Conservation (phyloP, 2,329 filamentous ascomycete genomes). For the Penicillium paneum region DNA sequence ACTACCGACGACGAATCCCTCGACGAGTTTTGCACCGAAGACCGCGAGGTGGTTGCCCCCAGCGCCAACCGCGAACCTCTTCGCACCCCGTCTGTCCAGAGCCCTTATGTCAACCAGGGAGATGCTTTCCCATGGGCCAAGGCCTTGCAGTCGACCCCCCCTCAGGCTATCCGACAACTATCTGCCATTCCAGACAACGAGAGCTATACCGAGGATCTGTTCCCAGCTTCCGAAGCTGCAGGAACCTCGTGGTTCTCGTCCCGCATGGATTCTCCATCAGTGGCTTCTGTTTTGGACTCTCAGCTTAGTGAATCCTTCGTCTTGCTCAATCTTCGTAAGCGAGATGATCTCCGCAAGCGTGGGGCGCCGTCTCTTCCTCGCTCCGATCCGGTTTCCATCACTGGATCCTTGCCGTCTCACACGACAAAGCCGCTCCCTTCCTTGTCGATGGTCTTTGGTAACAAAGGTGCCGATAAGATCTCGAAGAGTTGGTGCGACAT, state of each 20-base stretch:
- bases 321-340: slow-evolving; percentile 57
- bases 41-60: slow-evolving; percentile 72
- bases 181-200: slow-evolving; percentile 78
- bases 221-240: slow-evolving; percentile 68
- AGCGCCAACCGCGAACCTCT: slow-evolving; percentile 89
- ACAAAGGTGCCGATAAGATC: slow-evolving; percentile 64
- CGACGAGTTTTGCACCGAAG: slow-evolving; percentile 88
- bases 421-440: slow-evolving; percentile 61
- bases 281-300: slow-evolving; percentile 81
- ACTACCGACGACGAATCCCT: slow-evolving; percentile 87
- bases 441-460: slow-evolving; percentile 76
- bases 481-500: slow-evolving; percentile 99
- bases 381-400: slow-evolving; percentile 68
- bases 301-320: slow-evolving; percentile 77
- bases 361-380: slow-evolving; percentile 48
- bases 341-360: slow-evolving; percentile 42
- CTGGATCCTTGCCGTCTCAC: slow-evolving; percentile 69
- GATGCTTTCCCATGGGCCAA: slow-evolving; percentile 95
- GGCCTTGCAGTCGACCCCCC: slow-evolving; percentile 73
- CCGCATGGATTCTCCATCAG: slow-evolving; percentile 72
- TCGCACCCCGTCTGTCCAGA: slow-evolving; percentile 91
- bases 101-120: slow-evolving; percentile 68
- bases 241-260: slow-evolving; percentile 72
- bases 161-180: slow-evolving; percentile 72
- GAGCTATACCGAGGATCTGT: slow-evolving; percentile 80